Evolutionary conservation across 2,329 filamentous ascomycete genomes (phyloP).

Genomic region (Diaporthe citriasiana): DNA sequence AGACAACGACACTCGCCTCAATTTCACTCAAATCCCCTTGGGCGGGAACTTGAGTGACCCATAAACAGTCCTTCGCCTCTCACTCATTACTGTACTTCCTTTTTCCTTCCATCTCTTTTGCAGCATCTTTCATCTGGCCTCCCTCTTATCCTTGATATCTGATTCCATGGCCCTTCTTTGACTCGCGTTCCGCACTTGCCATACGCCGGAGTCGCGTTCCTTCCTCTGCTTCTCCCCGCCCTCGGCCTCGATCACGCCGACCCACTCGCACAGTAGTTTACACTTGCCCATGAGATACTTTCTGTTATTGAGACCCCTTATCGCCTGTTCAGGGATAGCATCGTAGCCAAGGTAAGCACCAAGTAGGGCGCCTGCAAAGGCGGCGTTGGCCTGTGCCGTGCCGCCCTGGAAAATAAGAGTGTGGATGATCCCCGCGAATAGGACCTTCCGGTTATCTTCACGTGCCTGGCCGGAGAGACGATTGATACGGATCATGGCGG

Average conservation of each 20-base stretch:
- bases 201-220: neutral
- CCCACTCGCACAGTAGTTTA: neutral
- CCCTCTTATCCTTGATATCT: neutral
- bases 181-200: too few relatives aligned
- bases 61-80: neutral
- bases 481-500: constrained; percentile 1
- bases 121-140: neutral
- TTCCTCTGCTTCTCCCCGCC: too few relatives aligned
- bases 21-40: neutral
- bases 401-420: neutral
- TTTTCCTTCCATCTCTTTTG: neutral
- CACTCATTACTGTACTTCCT: too few relatives aligned
- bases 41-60: neutral
- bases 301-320: neutral
- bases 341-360: constrained; percentile 30
- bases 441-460: neutral
- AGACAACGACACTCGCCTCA: neutral
- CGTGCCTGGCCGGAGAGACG: neutral
- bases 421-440: constrained; percentile 1
- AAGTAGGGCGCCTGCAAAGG: constrained; percentile 20
- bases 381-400: constrained; percentile 20
- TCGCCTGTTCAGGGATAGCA: neutral
- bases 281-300: neutral
- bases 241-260: neutral
- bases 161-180: neutral